Percentiles rank a stretch among this genome's conserved stretches.
These are phyloP conservation scores for Colletotrichum echinochloae DNA, from an alignment of 2,329 filamentous ascomycete genomes.

Conservation along the genomic window DNA sequence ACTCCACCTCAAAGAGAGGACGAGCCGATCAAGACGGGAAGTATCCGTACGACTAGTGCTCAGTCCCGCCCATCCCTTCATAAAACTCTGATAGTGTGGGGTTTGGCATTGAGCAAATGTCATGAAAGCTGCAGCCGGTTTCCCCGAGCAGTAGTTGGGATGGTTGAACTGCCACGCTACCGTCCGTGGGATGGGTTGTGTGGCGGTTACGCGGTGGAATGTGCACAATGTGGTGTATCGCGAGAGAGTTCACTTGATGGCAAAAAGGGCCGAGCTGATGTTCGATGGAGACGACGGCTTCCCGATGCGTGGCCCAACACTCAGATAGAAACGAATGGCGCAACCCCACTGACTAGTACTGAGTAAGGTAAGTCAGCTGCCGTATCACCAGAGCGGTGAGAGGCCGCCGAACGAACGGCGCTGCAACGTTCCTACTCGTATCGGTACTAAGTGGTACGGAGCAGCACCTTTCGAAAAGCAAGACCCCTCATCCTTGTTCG, in stretches of 20 bases:
- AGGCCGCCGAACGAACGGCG: neutral
- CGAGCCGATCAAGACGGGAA: neutral
- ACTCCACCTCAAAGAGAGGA: neutral
- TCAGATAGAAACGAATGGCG: neutral
- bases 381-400: slow-evolving; percentile 37
- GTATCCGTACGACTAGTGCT: neutral
- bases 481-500: slow-evolving; percentile 32
- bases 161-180: neutral
- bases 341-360: too few relatives aligned
- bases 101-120: slow-evolving; percentile 4
- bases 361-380: slow-evolving; percentile 36
- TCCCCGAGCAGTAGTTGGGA: slow-evolving; percentile 4
- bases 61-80: neutral
- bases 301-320: slow-evolving; percentile 14
- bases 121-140: slow-evolving; percentile 6
- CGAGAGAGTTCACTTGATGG: slow-evolving; percentile 6
- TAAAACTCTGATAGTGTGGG: slow-evolving; percentile 7
- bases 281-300: slow-evolving; percentile 16
- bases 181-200: neutral
- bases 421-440: neutral
- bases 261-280: slow-evolving; percentile 30
- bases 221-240: slow-evolving; percentile 4
- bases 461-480: slow-evolving; percentile 1
- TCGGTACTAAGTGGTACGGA: slow-evolving; percentile 17
- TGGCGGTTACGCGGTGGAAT: neutral